phyloP scores from a whole-genome alignment of 768 basidiomycete species.

The Sistotremastrum suecicum region DNA sequence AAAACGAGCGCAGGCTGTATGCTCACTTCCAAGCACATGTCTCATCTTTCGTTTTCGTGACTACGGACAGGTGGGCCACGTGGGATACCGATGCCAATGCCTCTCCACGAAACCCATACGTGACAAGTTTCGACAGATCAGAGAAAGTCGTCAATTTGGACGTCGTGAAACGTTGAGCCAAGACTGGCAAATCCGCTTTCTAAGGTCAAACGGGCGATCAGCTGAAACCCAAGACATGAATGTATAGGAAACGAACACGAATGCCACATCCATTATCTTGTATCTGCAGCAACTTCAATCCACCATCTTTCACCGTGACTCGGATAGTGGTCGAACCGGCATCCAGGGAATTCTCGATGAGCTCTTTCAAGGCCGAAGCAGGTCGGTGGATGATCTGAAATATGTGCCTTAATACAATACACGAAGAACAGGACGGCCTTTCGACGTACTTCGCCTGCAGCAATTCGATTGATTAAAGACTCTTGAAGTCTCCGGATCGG shows the following conservation, averaged over 20 bases:
- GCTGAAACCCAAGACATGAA: background rate
- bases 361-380: conserved; percentile 88
- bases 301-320: conserved; percentile 87
- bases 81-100: conserved; percentile 93
- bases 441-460: conserved; percentile 37
- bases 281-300: conserved; percentile 87
- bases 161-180: conserved; percentile 92
- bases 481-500: conserved; percentile 70
- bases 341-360: conserved; percentile 92
- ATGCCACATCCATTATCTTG: conserved; percentile 97
- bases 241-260: conserved; percentile 35
- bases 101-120: conserved; percentile 96
- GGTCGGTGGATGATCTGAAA: conserved; percentile 75
- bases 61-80: conserved; percentile 74
- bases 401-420: background rate
- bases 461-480: conserved; percentile 82
- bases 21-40: conserved; percentile 88
- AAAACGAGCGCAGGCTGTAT: background rate
- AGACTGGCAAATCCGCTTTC: conserved; percentile 79
- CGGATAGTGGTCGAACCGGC: conserved; percentile 80
- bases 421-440: background rate
- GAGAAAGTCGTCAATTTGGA: conserved; percentile 81
- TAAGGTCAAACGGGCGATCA: conserved; percentile 17
- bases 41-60: conserved; percentile 80
- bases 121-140: conserved; percentile 70